phyloP scores from a whole-genome alignment of 805 yeast species.

The Candida pseudofarinosa region DNA sequence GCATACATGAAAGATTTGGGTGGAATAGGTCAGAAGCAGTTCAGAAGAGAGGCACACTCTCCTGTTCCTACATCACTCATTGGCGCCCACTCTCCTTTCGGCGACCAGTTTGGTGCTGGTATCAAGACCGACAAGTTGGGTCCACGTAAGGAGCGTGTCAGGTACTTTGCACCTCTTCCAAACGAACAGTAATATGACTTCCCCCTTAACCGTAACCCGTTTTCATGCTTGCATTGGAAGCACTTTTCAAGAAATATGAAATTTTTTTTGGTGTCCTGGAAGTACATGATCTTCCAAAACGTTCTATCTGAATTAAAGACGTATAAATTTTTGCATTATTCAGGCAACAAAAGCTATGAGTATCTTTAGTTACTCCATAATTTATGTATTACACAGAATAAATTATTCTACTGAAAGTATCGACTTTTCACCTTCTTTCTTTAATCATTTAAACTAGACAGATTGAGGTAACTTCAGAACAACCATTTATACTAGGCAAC shows the following conservation, averaged over 20 bases:
- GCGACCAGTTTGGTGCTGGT: conserved; percentile 41
- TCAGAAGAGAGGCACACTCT: conserved; percentile 29
- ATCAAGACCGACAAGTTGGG: conserved; percentile 41
- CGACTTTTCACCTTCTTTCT: too few relatives aligned
- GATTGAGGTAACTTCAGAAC: too few relatives aligned
- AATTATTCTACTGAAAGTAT: neutral
- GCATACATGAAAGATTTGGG: conserved; percentile 41
- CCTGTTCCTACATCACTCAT: conserved; percentile 31
- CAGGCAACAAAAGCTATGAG: neutral
- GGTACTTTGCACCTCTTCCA: conserved; percentile 35
- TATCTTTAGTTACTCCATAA: neutral
- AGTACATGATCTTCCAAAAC: neutral
- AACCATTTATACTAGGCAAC: too few relatives aligned
- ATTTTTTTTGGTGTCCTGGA: neutral
- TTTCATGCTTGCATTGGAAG: neutral
- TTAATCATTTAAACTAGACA: too few relatives aligned
- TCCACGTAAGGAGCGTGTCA: conserved; percentile 41
- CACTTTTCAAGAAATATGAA: neutral
- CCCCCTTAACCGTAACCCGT: neutral
- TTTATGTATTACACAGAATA: neutral
- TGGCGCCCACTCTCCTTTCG: conserved; percentile 38
- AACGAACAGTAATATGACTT: neutral
- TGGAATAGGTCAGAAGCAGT: conserved; percentile 42
- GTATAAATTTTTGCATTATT: neutral
- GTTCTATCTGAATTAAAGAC: neutral